phyloP scores from a whole-genome alignment of 768 basidiomycete species.

The Boletus fagicola region DNA sequence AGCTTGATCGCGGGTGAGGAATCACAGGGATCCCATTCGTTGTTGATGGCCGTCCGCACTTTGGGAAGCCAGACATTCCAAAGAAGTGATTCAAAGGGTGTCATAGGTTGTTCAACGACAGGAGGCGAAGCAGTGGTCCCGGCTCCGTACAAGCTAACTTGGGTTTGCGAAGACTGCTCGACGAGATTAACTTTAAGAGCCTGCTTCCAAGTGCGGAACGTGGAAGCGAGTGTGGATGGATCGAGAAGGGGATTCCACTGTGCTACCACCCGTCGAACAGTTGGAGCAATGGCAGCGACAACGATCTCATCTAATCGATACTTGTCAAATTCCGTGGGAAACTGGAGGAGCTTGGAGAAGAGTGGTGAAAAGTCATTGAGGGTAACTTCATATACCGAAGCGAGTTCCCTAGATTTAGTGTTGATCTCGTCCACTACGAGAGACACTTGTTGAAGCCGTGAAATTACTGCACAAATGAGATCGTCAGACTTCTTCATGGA shows the following conservation, averaged over 20 bases:
- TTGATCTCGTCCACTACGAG: conserved; percentile 72
- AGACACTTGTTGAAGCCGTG: conserved; percentile 74
- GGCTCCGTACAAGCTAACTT: conserved; percentile 60
- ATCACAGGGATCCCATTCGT: conserved; percentile 81
- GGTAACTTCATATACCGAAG: conserved; percentile 65
- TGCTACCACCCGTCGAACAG: conserved; percentile 66
- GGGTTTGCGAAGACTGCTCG: conserved; percentile 42
- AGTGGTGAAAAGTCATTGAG: conserved; percentile 70
- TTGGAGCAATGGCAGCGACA: conserved; percentile 86
- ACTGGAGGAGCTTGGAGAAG: conserved; percentile 75
- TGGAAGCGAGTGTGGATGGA: conserved; percentile 61
- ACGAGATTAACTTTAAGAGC: conserved; percentile 58
- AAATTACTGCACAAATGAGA: conserved; percentile 54
- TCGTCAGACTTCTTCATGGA: conserved; percentile 7
- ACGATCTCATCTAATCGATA: conserved; percentile 89
- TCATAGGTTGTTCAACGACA: conserved; percentile 67
- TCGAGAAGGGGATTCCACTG: conserved; percentile 84
- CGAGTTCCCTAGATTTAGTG: conserved; percentile 58
- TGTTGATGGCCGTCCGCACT: conserved; percentile 91
- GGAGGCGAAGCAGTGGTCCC: conserved; percentile 33
- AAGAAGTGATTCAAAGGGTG: conserved; percentile 88
- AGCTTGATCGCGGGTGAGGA: conserved; percentile 76
- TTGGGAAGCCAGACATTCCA: conserved; percentile 97
- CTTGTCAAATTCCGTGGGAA: conserved; percentile 67
- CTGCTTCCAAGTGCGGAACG: conserved; percentile 67